Conservation (phyloP, 306 rosid genomes). For the Cicer yamashitae region DNA sequence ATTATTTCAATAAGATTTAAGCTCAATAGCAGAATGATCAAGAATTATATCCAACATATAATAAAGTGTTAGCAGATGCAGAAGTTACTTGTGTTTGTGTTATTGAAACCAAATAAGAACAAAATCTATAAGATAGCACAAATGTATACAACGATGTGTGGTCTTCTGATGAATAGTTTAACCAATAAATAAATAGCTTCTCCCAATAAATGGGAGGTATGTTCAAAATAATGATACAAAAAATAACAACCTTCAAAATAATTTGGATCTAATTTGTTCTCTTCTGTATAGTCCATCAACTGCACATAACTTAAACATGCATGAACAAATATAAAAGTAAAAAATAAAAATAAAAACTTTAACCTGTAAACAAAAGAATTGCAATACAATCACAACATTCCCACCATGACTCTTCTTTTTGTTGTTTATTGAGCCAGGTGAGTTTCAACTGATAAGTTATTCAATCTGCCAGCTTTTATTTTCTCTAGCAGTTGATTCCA, state of each 20-base stretch:
- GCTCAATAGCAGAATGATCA: neutral
- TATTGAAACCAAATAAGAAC: constrained; percentile 1
- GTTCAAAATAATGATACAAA: constrained; percentile 47
- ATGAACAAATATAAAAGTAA: constrained; percentile 29
- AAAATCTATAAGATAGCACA: constrained; percentile 12
- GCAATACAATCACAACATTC: constrained; percentile 38
- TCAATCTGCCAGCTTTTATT: constrained; percentile 32
- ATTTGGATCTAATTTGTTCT: constrained; percentile 42
- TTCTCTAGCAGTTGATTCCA: constrained; percentile 92
- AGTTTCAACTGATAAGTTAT: neutral
- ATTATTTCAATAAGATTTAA: neutral
- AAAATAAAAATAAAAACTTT: neutral
- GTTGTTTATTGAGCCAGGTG: constrained; percentile 40
- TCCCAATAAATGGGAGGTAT: constrained; percentile 35
- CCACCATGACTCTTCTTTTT: constrained; percentile 17
- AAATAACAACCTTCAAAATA: constrained; percentile 38
- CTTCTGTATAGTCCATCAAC: constrained; percentile 47
- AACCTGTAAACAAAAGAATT: constrained; percentile 33
- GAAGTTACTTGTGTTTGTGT: constrained; percentile 5
- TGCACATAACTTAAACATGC: constrained; percentile 52
- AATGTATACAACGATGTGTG: constrained; percentile 20
- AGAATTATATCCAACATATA: neutral
- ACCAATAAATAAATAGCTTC: constrained; percentile 38
- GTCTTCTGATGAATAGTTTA: constrained; percentile 37
- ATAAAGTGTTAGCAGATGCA: neutral